phyloP scores from a whole-genome alignment of 352 stramenopile genomes.

The Saprolegnia parasitica region DNA sequence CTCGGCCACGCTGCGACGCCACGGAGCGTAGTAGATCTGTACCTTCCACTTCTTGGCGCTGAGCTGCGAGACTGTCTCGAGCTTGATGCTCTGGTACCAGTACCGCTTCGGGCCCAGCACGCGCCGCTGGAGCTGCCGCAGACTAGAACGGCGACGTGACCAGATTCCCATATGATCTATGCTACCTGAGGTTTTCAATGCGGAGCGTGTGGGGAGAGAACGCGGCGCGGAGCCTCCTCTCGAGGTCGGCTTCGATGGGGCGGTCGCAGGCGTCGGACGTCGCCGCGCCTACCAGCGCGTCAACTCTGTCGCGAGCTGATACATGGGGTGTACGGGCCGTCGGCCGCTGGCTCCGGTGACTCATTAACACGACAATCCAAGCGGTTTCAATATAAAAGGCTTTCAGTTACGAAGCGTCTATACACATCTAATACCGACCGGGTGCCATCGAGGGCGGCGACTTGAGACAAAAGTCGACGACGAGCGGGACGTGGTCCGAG shows the following conservation, averaged over 20 bases:
- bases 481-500: slow-evolving; percentile 95
- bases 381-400: not conserved
- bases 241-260: not conserved
- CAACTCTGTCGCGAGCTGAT: not conserved
- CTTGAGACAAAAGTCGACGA: slow-evolving; percentile 83
- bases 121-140: slow-evolving; percentile 51
- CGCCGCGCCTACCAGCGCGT: not conserved
- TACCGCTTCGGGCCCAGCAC: slow-evolving; percentile 58
- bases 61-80: slow-evolving; percentile 41
- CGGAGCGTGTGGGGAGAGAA: not conserved
- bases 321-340: too few relatives aligned
- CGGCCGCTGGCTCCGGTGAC: too few relatives aligned
- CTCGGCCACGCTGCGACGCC: slow-evolving; percentile 26
- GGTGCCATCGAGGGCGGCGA: not conserved
- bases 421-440: slow-evolving; percentile 25
- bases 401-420: slow-evolving; percentile 5
- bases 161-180: not conserved
- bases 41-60: slow-evolving; percentile 50
- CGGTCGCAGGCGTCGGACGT: not conserved
- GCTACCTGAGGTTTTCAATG: slow-evolving; percentile 24
- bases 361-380: not conserved
- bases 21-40: slow-evolving; percentile 48
- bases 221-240: not conserved
- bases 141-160: slow-evolving; percentile 30
- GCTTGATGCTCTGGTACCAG: slow-evolving; percentile 62